These are phyloP conservation scores for Cornus florida DNA, from an alignment of 148 eudicot genomes.

Conservation along the genomic window DNA sequence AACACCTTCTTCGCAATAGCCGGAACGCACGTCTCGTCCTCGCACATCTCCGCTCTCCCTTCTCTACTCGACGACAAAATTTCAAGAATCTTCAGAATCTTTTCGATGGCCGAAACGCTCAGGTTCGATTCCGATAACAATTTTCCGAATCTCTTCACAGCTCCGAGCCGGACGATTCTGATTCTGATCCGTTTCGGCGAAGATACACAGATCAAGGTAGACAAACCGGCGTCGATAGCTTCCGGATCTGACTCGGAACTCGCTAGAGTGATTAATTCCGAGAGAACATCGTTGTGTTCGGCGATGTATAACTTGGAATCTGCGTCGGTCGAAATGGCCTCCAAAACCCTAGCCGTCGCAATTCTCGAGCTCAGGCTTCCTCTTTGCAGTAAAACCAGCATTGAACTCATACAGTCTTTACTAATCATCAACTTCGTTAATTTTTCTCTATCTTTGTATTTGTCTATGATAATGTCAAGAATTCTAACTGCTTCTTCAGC, in stretches of 20 bases:
- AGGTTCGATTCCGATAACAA: conserved; percentile 13
- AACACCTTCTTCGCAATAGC: conserved; percentile 43
- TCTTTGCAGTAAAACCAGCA: conserved; percentile 22
- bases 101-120: conserved; percentile 24
- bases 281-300: conserved; percentile 26
- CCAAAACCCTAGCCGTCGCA: conserved; percentile 31
- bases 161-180: conserved; percentile 39
- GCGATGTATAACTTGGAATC: conserved; percentile 28
- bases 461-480: too few relatives aligned
- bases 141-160: conserved; percentile 27
- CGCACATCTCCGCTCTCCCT: conserved; percentile 53
- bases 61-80: conserved; percentile 47
- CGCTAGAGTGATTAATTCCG: conserved; percentile 20
- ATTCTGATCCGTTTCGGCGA: conserved; percentile 33
- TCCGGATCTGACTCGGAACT: conserved; percentile 11
- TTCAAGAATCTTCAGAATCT: conserved; percentile 41
- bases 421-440: not conserved
- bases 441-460: too few relatives aligned
- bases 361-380: conserved; percentile 26
- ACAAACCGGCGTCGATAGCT: conserved; percentile 22
- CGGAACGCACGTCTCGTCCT: conserved; percentile 29
- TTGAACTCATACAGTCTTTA: not conserved
- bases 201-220: conserved; percentile 28
- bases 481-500: too few relatives aligned
- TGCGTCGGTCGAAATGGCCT: conserved; percentile 8